A percentile compares a stretch with the other conserved stretches of the same genome.
Evolutionary conservation across 1,139 yeast genomes (phyloP).

Genomic region (Sugiyamaella pinicola): DNA sequence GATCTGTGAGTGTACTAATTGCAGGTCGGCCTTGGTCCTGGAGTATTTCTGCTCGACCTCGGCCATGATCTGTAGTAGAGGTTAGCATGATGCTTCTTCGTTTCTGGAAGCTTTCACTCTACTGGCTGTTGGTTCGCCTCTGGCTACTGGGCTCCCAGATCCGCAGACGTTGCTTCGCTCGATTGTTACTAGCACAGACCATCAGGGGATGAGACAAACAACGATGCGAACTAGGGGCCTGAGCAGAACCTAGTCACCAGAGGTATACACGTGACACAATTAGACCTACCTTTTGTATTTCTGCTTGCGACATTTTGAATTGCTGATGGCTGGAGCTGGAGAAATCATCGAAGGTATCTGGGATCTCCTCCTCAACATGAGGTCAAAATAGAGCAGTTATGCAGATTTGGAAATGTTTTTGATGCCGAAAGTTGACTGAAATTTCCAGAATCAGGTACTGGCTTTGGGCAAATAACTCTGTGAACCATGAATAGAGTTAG

Average conservation of each 20-base stretch:
- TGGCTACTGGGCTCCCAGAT: too few relatives aligned
- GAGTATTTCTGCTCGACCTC: conserved; percentile 33
- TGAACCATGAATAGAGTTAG: background rate
- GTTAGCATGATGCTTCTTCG: background rate
- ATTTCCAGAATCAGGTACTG: background rate
- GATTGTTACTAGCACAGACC: too few relatives aligned
- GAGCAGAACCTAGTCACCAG: background rate
- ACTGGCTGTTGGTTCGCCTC: too few relatives aligned
- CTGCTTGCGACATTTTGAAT: conserved; percentile 13
- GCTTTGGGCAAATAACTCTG: too few relatives aligned
- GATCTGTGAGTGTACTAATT: conserved; percentile 62
- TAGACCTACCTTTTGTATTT: conserved; percentile 12
- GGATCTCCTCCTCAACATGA: background rate
- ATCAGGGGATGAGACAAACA: too few relatives aligned
- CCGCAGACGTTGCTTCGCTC: too few relatives aligned
- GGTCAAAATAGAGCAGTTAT: background rate
- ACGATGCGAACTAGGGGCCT: background rate
- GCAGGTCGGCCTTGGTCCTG: conserved; percentile 54
- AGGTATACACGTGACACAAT: background rate
- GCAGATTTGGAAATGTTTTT: background rate
- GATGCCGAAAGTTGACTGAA: background rate
- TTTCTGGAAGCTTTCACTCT: too few relatives aligned
- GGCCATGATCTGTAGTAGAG: conserved; percentile 22
- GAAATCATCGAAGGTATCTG: background rate
- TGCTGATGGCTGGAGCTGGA: background rate